Evolutionary conservation across 1,284 basidiomycete genomes (phyloP).

Genomic region (Cryptococcus sp.): DNA sequence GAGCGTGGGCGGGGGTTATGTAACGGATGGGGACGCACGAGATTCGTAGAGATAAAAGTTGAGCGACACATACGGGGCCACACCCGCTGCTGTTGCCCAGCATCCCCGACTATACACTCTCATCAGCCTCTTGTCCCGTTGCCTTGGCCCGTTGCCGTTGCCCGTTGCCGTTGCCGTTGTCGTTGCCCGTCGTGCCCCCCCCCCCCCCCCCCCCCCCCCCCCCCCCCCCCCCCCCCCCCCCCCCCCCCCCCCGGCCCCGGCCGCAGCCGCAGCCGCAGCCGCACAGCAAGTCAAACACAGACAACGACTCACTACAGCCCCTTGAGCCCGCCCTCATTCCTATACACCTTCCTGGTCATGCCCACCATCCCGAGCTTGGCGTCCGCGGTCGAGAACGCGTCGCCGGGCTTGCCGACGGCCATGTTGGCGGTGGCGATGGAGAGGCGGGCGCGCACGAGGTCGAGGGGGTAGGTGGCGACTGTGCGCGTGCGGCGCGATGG

Average conservation of each 20-base stretch:
- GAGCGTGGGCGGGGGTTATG: slow-evolving; percentile 1
- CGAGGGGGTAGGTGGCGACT: slow-evolving; percentile 87
- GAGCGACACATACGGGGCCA: slow-evolving; percentile 71
- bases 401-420: slow-evolving; percentile 37
- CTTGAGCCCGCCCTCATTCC: slow-evolving; percentile 82
- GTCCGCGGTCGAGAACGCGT: slow-evolving; percentile 37
- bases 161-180: too few species aligned
- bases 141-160: too few species aligned
- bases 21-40: slow-evolving; percentile 15
- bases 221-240: too few species aligned
- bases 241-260: too few species aligned
- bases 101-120: slow-evolving; percentile 56
- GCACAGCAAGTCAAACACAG: not conserved
- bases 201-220: too few species aligned
- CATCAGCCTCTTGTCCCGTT: slow-evolving; percentile 2
- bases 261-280: too few species aligned
- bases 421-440: slow-evolving; percentile 74
- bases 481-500: not conserved
- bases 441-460: slow-evolving; percentile 85
- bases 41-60: slow-evolving; percentile 50
- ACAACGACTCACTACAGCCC: slow-evolving; percentile 68
- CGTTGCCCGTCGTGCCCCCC: too few species aligned
- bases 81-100: slow-evolving; percentile 81
- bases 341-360: slow-evolving; percentile 84
- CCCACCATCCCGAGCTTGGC: slow-evolving; percentile 68